phyloP scores from a whole-genome alignment of 164 flowering plant genomes.

The Echeveria elegans region DNA sequence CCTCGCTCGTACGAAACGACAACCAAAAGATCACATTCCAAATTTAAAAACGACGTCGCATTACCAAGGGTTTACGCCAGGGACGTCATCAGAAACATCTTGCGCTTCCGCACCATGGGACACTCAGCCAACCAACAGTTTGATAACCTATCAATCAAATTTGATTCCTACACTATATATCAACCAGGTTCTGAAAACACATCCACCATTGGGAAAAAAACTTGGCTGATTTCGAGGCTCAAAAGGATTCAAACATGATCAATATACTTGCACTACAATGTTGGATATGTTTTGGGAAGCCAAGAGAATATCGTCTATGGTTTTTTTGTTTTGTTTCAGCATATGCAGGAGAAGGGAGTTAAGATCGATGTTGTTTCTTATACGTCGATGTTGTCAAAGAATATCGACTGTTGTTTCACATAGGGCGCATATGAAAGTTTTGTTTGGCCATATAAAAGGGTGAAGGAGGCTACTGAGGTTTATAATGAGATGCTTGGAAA shows the following conservation, averaged over 20 bases:
- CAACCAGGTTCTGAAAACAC: constrained; percentile 72
- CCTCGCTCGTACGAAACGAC: not conserved
- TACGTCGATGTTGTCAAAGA: constrained; percentile 59
- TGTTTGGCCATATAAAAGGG: constrained; percentile 49
- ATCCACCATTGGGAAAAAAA: constrained; percentile 89
- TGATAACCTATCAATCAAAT: constrained; percentile 34
- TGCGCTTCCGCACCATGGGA: constrained; percentile 75
- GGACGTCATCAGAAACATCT: constrained; percentile 34
- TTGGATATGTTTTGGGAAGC: constrained; percentile 94
- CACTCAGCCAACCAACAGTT: constrained; percentile 56
- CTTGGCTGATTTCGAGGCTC: constrained; percentile 65
- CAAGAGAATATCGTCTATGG: constrained; percentile 76
- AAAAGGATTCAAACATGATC: constrained; percentile 78
- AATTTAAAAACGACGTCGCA: not conserved
- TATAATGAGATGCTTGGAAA: constrained; percentile 75
- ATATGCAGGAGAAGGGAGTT: constrained; percentile 66
- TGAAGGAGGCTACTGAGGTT: constrained; percentile 51
- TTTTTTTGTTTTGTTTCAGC: constrained; percentile 51
- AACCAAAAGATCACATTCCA: not conserved
- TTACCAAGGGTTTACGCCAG: constrained; percentile 40
- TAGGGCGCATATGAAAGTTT: constrained; percentile 86
- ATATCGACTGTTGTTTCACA: constrained; percentile 82
- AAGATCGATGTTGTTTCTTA: constrained; percentile 67
- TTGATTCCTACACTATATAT: constrained; percentile 85
- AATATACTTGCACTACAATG: constrained; percentile 88